Conservation (phyloP, 352 stramenopile genomes). For the Pythium insidiosum region DNA sequence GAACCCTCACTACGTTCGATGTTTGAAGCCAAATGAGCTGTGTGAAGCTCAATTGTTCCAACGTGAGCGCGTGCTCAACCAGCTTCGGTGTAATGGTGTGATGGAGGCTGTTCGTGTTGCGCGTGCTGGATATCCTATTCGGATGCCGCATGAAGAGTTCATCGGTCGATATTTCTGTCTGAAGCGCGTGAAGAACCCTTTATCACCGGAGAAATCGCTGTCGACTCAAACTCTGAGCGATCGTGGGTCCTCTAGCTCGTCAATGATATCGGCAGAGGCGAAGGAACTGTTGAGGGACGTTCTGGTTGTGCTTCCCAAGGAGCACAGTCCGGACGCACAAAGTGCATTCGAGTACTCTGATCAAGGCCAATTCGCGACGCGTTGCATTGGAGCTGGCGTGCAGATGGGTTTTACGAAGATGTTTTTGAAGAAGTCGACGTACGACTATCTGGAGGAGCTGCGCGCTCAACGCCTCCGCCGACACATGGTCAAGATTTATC, state of each 20-base stretch:
- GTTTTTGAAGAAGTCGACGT: slow-evolving; percentile 90
- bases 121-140: slow-evolving; percentile 75
- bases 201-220: slow-evolving; percentile 18
- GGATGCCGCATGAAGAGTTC: slow-evolving; percentile 69
- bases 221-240: slow-evolving; percentile 41
- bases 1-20: slow-evolving; percentile 85
- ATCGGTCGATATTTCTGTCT: slow-evolving; percentile 70
- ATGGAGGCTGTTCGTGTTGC: slow-evolving; percentile 84
- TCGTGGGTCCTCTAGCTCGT: slow-evolving; percentile 22
- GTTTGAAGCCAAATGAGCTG: slow-evolving; percentile 85
- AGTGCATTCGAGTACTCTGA: slow-evolving; percentile 63
- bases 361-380: slow-evolving; percentile 50
- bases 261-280: slow-evolving; percentile 40
- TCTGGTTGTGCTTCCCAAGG: slow-evolving; percentile 86
- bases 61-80: slow-evolving; percentile 65
- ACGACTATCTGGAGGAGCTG: slow-evolving; percentile 89
- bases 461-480: slow-evolving; percentile 51
- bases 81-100: slow-evolving; percentile 81
- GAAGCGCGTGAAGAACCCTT: slow-evolving; percentile 36
- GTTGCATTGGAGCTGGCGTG: slow-evolving; percentile 51
- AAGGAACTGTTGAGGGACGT: slow-evolving; percentile 81
- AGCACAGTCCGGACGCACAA: slow-evolving; percentile 73
- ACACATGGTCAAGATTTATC: slow-evolving; percentile 71
- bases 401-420: slow-evolving; percentile 96
- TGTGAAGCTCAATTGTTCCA: slow-evolving; percentile 52